Base-by-base conservation (phyloP, 805 yeast genomes). In the Yarrowia sp. region DNA sequence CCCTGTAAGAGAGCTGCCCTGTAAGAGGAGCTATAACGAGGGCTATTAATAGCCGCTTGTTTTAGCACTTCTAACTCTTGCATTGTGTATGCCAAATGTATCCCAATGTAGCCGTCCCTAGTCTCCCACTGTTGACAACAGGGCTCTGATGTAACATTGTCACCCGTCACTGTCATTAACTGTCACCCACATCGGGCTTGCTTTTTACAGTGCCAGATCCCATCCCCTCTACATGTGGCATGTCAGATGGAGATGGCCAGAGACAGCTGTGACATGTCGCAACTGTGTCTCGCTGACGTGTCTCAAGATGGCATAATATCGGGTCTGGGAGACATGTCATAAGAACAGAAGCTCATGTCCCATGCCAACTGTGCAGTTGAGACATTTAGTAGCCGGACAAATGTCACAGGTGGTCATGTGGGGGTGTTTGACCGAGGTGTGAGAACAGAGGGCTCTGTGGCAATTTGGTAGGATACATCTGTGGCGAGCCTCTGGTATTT, bases 141-240 rank as follows among this genome's bases (percentile, higher is more conserved):
- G 32, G 32, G 32, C 32, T 26, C 32, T 26, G 32, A 26, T 26
- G 32, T 26, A 26, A 26, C 32, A 26, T 26, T 26, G 32, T 26
- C 32, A 26, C 32, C 32, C 32, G 32, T 26, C 32, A 26, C 32
- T 26, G 32, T 26, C 32, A 26, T n/a, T 3, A 3, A 9, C 48
- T 43, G 48, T 43, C 48, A 43, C 48, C n/a, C 43, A 12, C n/a
- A 41, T 12, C 15, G 15, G 43, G 32, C 43, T n/a, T 45, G 9
- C 49, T n/a, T 46, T 46, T 46, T 45, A 11, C 49, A 22, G 42
- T 52, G 58, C 58, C 58, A 52, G 58, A 52, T 16, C 41, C 55
- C 55, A 49, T 50, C 42, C 58, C 58, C 9, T 9, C 15, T 16
- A 36, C 58, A 52, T 52, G 58, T 7, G 26, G 41, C 56, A 50